Evolutionary conservation across 306 rosid genomes (phyloP), one percentile per base, ranked within the genome.

Genomic region (Cicer bijugum): DNA sequence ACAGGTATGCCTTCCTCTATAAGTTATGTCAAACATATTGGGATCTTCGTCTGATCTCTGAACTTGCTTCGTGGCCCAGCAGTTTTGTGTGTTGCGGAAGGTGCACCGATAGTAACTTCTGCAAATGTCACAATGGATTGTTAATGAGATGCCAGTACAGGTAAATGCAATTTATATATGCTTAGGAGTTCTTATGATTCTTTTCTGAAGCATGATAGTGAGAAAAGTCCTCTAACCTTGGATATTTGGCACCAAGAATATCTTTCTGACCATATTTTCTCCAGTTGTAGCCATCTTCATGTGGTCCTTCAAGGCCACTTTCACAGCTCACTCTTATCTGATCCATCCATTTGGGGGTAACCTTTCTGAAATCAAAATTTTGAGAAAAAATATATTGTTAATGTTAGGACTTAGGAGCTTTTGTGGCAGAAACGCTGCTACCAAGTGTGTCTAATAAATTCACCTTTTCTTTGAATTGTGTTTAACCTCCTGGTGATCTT

Each of bases 41-140:
- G 92, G 96, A 58, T 95, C 90, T 55, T 88, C 96, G 69, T 91
- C 99, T 67, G 97, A 85, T 87, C 97, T 90, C 78, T 95, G 99
- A 69, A 95, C 95, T 80, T 91, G 99, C 87, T 95, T 95, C 5
- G 92, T 86, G 6, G 97, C 97, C 90, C 86, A 88, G 80, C 99
- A 95, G 76, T 57, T 80, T 71, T 87, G 89, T 28, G 88, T 89
- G 73, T 78, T 90, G 47, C 99, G 91, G 75, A 81, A 90, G 59
- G 99, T 95, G 88, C 99, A 95, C 82, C 99, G 62, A 69, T 95
- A 95, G 67, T 95, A 95, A 82, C 97, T 92, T 87, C 99, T 95
- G 99, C 92, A 87, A 76, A 69, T 59, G 33, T 60, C 76, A 80
- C 12, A 71, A 28, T 23, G 46, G 6, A 8, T 40, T 72, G 17